These are phyloP conservation scores for Galerina sulciceps DNA, from an alignment of 768 basidiomycete species.

Conservation along the genomic window DNA sequence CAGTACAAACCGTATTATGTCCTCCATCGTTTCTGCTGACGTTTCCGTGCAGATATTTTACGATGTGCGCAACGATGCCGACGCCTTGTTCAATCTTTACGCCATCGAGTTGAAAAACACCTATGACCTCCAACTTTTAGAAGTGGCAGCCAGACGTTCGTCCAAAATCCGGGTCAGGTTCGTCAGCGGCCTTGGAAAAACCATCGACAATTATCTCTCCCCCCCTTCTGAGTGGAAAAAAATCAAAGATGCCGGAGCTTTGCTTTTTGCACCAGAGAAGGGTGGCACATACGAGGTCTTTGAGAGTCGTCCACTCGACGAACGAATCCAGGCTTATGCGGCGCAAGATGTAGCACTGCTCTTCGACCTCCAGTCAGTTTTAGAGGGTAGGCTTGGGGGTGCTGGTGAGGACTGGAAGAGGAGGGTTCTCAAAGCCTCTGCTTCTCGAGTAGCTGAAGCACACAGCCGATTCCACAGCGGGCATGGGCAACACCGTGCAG, in stretches of 20 bases:
- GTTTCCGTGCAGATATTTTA: conserved; percentile 30
- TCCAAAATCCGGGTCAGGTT: conserved; percentile 17
- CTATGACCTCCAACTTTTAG: conserved; percentile 37
- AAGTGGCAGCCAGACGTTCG: conserved; percentile 32
- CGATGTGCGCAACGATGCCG: conserved; percentile 40
- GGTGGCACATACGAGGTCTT: conserved; percentile 33
- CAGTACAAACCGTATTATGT: background rate
- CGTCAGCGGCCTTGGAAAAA: conserved; percentile 9
- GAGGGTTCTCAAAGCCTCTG: conserved; percentile 9
- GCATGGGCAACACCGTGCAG: conserved; percentile 17
- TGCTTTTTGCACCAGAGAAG: conserved; percentile 33
- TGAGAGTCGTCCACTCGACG: conserved; percentile 29
- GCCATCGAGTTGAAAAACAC: conserved; percentile 30
- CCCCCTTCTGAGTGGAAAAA: conserved; percentile 26
- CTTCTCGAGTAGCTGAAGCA: conserved; percentile 19
- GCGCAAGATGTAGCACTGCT: conserved; percentile 34
- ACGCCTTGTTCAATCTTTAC: conserved; percentile 34
- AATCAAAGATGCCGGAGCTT: conserved; percentile 33
- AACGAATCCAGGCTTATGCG: conserved; percentile 27
- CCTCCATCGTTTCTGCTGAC: background rate
- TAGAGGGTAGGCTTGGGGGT: conserved; percentile 15
- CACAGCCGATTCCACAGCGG: conserved; percentile 6
- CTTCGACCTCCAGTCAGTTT: conserved; percentile 22
- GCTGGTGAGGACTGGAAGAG: conserved; percentile 11
- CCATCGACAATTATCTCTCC: conserved; percentile 23